Evolutionary conservation across 1,139 yeast species (phyloP).

Genomic region (Pneumocystis canis): DNA sequence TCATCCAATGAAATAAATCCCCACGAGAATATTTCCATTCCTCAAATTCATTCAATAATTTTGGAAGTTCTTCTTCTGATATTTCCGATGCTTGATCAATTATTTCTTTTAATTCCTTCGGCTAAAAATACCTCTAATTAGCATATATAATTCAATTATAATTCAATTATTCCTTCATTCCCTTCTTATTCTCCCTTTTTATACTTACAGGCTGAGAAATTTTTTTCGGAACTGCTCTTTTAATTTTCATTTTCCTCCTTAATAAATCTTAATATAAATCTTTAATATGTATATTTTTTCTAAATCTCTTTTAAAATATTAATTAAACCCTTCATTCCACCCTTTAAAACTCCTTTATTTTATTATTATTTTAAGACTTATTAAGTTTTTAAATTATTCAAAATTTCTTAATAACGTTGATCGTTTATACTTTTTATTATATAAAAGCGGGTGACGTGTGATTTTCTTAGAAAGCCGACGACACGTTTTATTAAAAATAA

Average conservation of each 20-base stretch:
- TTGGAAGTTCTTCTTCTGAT: background rate
- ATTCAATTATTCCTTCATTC: no score
- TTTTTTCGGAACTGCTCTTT: background rate
- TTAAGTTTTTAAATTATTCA: background rate
- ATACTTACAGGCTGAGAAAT: background rate
- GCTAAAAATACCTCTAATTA: background rate
- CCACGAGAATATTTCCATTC: conserved; percentile 57
- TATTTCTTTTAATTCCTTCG: background rate
- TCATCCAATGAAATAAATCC: conserved; percentile 64
- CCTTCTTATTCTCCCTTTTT: background rate
- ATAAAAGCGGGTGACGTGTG: background rate
- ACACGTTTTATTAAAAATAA: background rate
- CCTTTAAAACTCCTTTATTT: background rate
- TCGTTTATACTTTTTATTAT: no score
- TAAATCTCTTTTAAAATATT: no score
- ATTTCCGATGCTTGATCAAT: background rate
- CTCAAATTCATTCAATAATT: background rate
- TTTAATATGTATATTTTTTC: no score
- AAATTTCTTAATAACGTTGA: background rate
- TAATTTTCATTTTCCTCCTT: background rate
- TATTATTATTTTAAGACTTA: background rate
- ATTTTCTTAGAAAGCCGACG: background rate
- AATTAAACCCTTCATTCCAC: background rate
- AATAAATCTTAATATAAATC: background rate
- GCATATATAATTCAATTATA: no score